phyloP scores from a whole-genome alignment of 352 stramenopile genomes.

The Peronospora farinosa region DNA sequence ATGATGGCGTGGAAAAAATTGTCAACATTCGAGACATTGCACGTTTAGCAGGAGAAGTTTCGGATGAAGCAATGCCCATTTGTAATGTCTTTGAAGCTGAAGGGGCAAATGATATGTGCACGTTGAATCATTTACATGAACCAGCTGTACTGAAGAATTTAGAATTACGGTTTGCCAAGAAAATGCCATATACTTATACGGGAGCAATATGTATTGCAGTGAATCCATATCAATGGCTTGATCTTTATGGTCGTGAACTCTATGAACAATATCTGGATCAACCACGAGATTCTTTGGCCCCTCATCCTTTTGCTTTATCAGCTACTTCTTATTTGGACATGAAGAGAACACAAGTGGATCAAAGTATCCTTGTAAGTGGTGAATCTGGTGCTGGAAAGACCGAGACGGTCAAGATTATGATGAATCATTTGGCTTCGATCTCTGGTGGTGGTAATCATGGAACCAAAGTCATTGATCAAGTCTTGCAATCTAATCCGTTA shows the following conservation, averaged over 20 bases:
- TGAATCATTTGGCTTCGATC: constrained; percentile 77
- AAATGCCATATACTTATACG: constrained; percentile 79
- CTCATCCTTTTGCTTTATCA: constrained; percentile 70
- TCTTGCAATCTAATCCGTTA: constrained; percentile 71
- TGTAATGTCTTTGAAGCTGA: constrained; percentile 67
- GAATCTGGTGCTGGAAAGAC: constrained; percentile 90
- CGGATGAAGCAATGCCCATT: constrained; percentile 73
- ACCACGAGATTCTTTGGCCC: constrained; percentile 45
- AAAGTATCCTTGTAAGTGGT: constrained; percentile 82
- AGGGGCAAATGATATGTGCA: constrained; percentile 75
- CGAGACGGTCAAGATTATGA: constrained; percentile 92
- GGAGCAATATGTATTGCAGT: constrained; percentile 76
- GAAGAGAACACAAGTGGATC: constrained; percentile 69
- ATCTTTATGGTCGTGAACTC: constrained; percentile 60
- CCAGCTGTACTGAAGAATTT: constrained; percentile 74
- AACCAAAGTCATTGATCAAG: constrained; percentile 72
- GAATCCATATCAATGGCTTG: constrained; percentile 79
- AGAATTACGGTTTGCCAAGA: constrained; percentile 56
- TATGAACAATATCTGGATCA: constrained; percentile 59
- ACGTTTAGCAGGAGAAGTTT: constrained; percentile 63
- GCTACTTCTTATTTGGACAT: constrained; percentile 65
- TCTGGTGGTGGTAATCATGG: constrained; percentile 58
- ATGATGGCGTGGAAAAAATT: constrained; percentile 53
- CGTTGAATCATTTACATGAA: constrained; percentile 75
- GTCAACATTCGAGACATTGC: constrained; percentile 65